These are phyloP conservation scores for Naganishia vaughanmartiniae DNA, from an alignment of 768 basidiomycete species.

Conservation along the genomic window DNA sequence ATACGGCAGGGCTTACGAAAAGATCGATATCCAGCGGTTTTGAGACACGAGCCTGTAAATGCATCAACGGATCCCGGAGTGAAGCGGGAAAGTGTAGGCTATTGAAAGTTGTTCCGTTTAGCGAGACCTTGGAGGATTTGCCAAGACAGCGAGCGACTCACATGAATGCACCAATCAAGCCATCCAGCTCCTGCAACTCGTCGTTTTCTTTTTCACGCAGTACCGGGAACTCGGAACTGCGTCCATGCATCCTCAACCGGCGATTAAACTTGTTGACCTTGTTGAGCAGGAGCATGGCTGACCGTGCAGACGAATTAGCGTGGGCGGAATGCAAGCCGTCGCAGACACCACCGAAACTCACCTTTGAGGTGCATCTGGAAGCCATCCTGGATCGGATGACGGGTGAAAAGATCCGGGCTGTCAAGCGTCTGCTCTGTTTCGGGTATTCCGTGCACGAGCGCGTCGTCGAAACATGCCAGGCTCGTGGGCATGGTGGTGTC, in stretches of 20 bases:
- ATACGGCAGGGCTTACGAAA: slow-evolving; percentile 19
- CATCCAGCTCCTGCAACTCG: slow-evolving; percentile 28
- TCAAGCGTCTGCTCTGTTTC: slow-evolving; percentile 27
- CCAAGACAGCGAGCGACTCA: not conserved
- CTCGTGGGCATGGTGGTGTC: slow-evolving; percentile 27
- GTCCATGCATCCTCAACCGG: slow-evolving; percentile 14
- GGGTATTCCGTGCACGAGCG: slow-evolving; percentile 9
- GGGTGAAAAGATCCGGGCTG: slow-evolving; percentile 27
- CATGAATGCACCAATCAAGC: slow-evolving; percentile 20
- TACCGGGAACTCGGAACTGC: not conserved
- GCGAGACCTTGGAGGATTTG: not conserved
- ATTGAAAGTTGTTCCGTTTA: not conserved
- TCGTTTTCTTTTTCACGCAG: slow-evolving; percentile 3
- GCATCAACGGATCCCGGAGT: slow-evolving; percentile 29
- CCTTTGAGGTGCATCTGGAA: slow-evolving; percentile 28
- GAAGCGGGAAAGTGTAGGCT: slow-evolving; percentile 27
- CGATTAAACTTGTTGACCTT: slow-evolving; percentile 28
- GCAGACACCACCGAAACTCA: not conserved
- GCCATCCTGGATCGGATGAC: slow-evolving; percentile 27
- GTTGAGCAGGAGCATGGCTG: slow-evolving; percentile 23
- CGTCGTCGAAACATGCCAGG: slow-evolving; percentile 24
- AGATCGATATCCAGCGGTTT: slow-evolving; percentile 30
- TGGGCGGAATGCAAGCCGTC: not conserved
- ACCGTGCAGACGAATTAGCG: not conserved
- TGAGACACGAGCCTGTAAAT: slow-evolving; percentile 10